Conservation (phyloP, 75 land plant species). For the Selaginella moellendorffii region DNA sequence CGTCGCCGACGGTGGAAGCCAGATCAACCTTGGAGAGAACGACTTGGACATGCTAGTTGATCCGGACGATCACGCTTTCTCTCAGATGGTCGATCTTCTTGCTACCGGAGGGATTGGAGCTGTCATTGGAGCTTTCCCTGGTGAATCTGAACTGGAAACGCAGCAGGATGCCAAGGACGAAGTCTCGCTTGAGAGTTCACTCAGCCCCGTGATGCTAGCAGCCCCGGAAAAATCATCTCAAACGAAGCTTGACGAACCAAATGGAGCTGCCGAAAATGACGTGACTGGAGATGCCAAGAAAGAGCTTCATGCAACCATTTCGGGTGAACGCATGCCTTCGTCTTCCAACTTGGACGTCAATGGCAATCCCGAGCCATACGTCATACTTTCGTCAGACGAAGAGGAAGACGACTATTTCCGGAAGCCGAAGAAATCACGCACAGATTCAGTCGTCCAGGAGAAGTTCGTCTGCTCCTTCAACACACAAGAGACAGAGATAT, state of each 20-base stretch:
- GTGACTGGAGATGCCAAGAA: too few species aligned
- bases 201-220: too few species aligned
- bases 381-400: neutral
- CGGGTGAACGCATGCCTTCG: too few species aligned
- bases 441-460: neutral
- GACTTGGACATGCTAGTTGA: neutral
- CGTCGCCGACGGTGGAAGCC: neutral
- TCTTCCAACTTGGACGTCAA: too few species aligned
- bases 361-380: neutral
- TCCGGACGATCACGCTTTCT: conserved; percentile 15
- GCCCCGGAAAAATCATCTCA: too few species aligned
- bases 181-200: neutral
- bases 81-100: conserved; percentile 27
- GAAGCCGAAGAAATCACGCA: neutral
- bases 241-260: too few species aligned
- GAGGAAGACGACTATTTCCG: neutral
- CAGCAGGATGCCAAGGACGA: neutral
- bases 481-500: neutral
- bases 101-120: neutral
- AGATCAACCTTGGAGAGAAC: neutral
- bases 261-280: too few species aligned
- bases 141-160: neutral
- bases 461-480: neutral
- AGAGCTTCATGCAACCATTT: too few species aligned
- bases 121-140: neutral